Percentiles rank a stretch among this genome's conserved stretches.
These are phyloP conservation scores for Yamadazyma buinensis DNA, from an alignment of 1,139 yeast genomes.

Conservation along the genomic window DNA sequence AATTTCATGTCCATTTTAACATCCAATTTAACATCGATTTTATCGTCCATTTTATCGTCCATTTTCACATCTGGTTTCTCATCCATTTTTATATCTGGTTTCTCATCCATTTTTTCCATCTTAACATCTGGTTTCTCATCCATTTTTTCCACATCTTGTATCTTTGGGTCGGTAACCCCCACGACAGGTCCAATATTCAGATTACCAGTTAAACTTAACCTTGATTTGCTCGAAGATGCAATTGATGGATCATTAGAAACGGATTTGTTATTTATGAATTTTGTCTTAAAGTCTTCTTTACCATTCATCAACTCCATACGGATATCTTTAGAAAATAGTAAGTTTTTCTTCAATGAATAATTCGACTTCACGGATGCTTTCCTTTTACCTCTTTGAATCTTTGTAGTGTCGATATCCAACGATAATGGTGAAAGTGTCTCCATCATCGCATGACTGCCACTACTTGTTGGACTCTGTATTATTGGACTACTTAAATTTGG, in stretches of 20 bases:
- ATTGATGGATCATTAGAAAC: not conserved
- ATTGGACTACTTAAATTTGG: not conserved
- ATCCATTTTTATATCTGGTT: not conserved
- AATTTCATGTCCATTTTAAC: slow-evolving; percentile 3
- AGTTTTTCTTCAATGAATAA: slow-evolving; percentile 17
- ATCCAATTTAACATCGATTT: not conserved
- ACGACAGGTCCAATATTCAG: too few relatives aligned
- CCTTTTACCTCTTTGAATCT: slow-evolving; percentile 3
- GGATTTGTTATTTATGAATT: slow-evolving; percentile 2
- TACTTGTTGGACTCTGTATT: slow-evolving; percentile 1
- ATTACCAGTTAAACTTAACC: too few relatives aligned
- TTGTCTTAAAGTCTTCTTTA: slow-evolving; percentile 5
- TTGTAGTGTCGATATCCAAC: slow-evolving; percentile 9
- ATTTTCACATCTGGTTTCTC: not conserved
- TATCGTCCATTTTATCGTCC: too few relatives aligned
- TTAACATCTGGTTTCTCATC: not conserved
- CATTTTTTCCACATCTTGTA: not conserved
- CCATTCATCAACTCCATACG: slow-evolving; percentile 28
- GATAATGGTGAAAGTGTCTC: slow-evolving; percentile 22
- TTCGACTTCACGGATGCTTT: slow-evolving; percentile 2
- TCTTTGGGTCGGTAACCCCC: too few relatives aligned
- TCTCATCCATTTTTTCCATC: not conserved
- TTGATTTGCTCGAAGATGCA: too few relatives aligned
- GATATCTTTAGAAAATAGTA: slow-evolving; percentile 36
- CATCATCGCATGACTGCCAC: not conserved